These are phyloP conservation scores for Cladosporium sp. DNA, from an alignment of 2,329 filamentous ascomycete genomes.

Conservation along the genomic window DNA sequence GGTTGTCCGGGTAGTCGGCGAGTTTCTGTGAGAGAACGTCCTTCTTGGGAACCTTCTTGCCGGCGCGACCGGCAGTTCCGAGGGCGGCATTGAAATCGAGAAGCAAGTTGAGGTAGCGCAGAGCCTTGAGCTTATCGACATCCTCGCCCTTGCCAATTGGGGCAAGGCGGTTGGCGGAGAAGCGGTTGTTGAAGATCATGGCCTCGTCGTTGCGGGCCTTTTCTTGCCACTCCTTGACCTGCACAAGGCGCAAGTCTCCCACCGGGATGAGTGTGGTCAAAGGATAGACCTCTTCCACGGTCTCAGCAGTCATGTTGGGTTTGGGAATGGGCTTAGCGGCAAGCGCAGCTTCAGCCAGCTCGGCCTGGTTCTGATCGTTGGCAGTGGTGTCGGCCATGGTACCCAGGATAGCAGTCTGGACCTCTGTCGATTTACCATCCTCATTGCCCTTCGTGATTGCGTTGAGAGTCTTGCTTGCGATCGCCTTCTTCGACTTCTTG, in stretches of 20 bases:
- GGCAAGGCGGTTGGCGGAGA: slow-evolving; percentile 65
- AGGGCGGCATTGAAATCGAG: slow-evolving; percentile 51
- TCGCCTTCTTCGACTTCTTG: slow-evolving; percentile 80
- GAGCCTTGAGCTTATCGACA: slow-evolving; percentile 50
- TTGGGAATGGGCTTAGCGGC: slow-evolving; percentile 72
- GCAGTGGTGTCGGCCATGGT: slow-evolving; percentile 63
- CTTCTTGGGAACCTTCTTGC: slow-evolving; percentile 58
- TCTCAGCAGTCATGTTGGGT: slow-evolving; percentile 66
- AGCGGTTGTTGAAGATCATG: slow-evolving; percentile 62
- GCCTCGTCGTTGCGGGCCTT: slow-evolving; percentile 60
- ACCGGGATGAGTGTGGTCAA: slow-evolving; percentile 66
- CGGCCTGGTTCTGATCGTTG: slow-evolving; percentile 67
- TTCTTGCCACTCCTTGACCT: slow-evolving; percentile 74
- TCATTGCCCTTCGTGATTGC: slow-evolving; percentile 57
- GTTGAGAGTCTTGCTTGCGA: slow-evolving; percentile 69
- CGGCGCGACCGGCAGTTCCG: slow-evolving; percentile 34
- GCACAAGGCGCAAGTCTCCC: slow-evolving; percentile 67
- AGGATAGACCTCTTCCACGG: slow-evolving; percentile 73
- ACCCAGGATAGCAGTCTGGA: slow-evolving; percentile 62
- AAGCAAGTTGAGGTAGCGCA: slow-evolving; percentile 52
- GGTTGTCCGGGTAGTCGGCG: slow-evolving; percentile 57
- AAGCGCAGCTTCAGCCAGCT: slow-evolving; percentile 66
- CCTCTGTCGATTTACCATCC: slow-evolving; percentile 52
- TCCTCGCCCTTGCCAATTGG: slow-evolving; percentile 57
- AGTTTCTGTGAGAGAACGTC: slow-evolving; percentile 64